Percentiles rank a stretch among this genome's conserved stretches.
phyloP scores from a whole-genome alignment of 2,329 filamentous ascomycete genomes.

The Rhynchosporium secalis region DNA sequence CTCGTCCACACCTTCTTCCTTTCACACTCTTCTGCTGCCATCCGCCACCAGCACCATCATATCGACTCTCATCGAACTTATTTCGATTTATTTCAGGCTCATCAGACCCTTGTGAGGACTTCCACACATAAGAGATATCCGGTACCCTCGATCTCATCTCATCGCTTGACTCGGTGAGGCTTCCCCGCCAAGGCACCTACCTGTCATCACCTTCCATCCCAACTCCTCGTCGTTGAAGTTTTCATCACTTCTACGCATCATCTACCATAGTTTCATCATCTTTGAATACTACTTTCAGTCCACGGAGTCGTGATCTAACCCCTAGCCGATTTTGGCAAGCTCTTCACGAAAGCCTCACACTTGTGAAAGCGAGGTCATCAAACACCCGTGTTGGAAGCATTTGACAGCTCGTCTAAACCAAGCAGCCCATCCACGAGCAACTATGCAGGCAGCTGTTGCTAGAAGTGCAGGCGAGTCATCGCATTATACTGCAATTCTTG shows the following conservation, averaged over 20 bases:
- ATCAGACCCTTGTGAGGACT: slow-evolving; percentile 29
- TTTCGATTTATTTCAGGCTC: slow-evolving; percentile 30
- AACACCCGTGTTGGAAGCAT: not conserved
- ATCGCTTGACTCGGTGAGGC: slow-evolving; percentile 31
- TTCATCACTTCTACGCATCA: slow-evolving; percentile 31
- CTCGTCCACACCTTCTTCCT: slow-evolving; percentile 36
- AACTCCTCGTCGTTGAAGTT: slow-evolving; percentile 23
- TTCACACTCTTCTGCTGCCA: slow-evolving; percentile 29
- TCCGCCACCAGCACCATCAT: slow-evolving; percentile 24
- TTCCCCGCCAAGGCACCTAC: slow-evolving; percentile 32
- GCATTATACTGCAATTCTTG: not conserved
- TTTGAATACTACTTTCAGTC: slow-evolving; percentile 18
- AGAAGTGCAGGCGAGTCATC: not conserved
- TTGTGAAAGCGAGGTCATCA: slow-evolving; percentile 4
- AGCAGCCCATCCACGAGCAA: not conserved
- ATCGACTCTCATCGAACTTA: slow-evolving; percentile 30
- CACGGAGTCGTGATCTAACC: not conserved
- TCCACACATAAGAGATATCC: slow-evolving; percentile 33
- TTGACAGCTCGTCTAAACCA: not conserved
- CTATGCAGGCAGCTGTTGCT: slow-evolving; percentile 10
- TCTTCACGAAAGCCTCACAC: slow-evolving; percentile 5
- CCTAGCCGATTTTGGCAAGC: not conserved
- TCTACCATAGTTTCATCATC: slow-evolving; percentile 24
- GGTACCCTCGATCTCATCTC: slow-evolving; percentile 39
- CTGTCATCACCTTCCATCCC: slow-evolving; percentile 30